Conservation (phyloP, 805 yeast species). For the Cyberlindnera mrakii region DNA sequence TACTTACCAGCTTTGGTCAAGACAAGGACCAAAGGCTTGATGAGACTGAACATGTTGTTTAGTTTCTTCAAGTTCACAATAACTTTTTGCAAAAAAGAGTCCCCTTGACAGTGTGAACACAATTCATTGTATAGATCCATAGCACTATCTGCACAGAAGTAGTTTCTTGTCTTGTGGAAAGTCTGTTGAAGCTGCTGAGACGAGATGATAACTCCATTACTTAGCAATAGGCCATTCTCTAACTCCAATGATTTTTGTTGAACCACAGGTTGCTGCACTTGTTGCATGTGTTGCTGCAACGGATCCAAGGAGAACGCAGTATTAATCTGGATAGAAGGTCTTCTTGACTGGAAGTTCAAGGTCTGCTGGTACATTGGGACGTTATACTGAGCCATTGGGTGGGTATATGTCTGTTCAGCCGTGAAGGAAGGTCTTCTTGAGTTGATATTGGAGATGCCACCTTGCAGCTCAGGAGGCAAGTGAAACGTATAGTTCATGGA, state of each 20-base stretch:
- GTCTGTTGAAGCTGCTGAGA: conserved; percentile 48
- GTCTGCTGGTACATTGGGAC: conserved; percentile 4
- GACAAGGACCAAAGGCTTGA: conserved; percentile 37
- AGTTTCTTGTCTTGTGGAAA: conserved; percentile 43
- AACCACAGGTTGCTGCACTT: conserved; percentile 11
- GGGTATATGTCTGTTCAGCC: conserved; percentile 41
- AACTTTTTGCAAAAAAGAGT: conserved; percentile 23
- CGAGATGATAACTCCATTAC: conserved; percentile 51
- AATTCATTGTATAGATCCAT: conserved; percentile 33
- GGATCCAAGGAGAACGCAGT: conserved; percentile 4
- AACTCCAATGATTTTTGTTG: conserved; percentile 27
- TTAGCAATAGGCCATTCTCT: conserved; percentile 59
- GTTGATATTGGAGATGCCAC: conserved; percentile 55
- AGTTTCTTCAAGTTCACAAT: conserved; percentile 22
- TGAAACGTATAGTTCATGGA: conserved; percentile 9
- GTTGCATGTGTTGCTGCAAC: conserved; percentile 3
- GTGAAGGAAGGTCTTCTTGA: conserved; percentile 73
- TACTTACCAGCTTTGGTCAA: conserved; percentile 59
- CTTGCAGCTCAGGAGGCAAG: conserved; percentile 55
- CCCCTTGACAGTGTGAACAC: conserved; percentile 26
- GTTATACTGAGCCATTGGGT: conserved; percentile 10
- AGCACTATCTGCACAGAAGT: conserved; percentile 46
- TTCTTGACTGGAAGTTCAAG: conserved; percentile 19
- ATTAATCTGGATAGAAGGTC: conserved; percentile 19
- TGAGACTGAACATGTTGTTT: conserved; percentile 19